Conservation (phyloP, 768 basidiomycete species). For the Russula abietina region DNA sequence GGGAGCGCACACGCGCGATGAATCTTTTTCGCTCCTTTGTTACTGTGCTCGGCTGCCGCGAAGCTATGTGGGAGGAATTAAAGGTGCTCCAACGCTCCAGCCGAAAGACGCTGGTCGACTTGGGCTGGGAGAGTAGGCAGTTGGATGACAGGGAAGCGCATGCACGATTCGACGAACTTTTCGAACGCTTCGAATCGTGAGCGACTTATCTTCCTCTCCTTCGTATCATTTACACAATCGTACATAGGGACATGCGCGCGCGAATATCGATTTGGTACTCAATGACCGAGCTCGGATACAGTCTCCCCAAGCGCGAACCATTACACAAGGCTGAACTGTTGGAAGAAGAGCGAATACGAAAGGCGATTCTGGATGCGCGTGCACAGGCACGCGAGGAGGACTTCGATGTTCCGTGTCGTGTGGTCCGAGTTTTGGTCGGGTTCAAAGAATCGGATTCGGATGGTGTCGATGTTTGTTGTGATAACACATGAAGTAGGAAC, state of each 20-base stretch:
- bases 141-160: slow-evolving; percentile 21
- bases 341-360: slow-evolving; percentile 57
- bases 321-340: slow-evolving; percentile 64
- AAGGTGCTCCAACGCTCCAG: slow-evolving; percentile 55
- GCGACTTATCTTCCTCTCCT: slow-evolving; percentile 5
- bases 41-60: slow-evolving; percentile 57
- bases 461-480: slow-evolving; percentile 6
- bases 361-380: slow-evolving; percentile 55
- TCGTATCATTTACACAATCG: not conserved
- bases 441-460: slow-evolving; percentile 37
- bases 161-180: slow-evolving; percentile 21
- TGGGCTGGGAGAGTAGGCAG: slow-evolving; percentile 57
- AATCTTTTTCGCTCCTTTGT: slow-evolving; percentile 63
- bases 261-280: slow-evolving; percentile 63
- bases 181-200: slow-evolving; percentile 22
- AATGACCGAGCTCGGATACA: slow-evolving; percentile 51
- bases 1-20: slow-evolving; percentile 61
- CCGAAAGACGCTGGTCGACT: slow-evolving; percentile 44
- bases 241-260: slow-evolving; percentile 55
- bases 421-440: slow-evolving; percentile 56
- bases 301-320: slow-evolving; percentile 53
- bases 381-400: slow-evolving; percentile 45
- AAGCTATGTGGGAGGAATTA: slow-evolving; percentile 74
- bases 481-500: not conserved
- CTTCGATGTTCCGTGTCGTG: slow-evolving; percentile 47